Evolutionary conservation across 129 eudicot species (phyloP).

Genomic region (Arctium minus): DNA sequence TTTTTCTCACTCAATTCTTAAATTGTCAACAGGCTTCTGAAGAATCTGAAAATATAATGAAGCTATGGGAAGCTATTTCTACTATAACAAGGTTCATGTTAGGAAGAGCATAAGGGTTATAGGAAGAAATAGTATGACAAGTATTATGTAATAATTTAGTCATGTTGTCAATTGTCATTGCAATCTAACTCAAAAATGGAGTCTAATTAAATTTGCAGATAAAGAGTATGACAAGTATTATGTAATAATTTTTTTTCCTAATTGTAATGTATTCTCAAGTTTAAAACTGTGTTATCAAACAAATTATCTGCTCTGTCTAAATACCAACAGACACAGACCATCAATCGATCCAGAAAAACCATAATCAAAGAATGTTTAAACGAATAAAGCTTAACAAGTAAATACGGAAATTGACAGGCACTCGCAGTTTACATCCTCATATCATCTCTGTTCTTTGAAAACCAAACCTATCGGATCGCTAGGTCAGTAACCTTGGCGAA

Average conservation of each 20-base stretch:
- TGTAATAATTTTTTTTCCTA: conserved; percentile 9
- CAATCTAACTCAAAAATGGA: conserved; percentile 11
- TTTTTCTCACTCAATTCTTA: conserved; percentile 5
- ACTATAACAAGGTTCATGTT: conserved; percentile 20
- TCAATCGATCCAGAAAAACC: background rate
- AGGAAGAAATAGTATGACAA: conserved; percentile 28
- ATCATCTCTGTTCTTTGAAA: no score
- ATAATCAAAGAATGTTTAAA: background rate
- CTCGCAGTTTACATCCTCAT: background rate
- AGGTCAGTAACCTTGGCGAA: background rate
- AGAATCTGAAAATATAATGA: conserved; percentile 58
- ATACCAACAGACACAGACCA: background rate
- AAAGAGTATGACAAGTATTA: conserved; percentile 2
- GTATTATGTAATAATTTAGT: conserved; percentile 17
- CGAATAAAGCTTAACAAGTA: background rate
- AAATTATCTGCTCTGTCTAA: background rate
- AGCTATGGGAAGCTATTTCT: conserved; percentile 11
- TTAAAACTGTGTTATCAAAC: conserved; percentile 2
- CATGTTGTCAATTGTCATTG: conserved; percentile 8
- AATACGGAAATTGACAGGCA: background rate
- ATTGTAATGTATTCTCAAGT: conserved; percentile 32
- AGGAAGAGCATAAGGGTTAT: conserved; percentile 7
- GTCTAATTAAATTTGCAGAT: conserved; percentile 12
- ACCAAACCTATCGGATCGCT: background rate
- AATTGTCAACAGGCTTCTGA: conserved; percentile 53